Evolutionary conservation across 176 grass and related monocot genomes (phyloP), one percentile per base, ranked within the genome.

Genomic region (Saccharum spontaneum): DNA sequence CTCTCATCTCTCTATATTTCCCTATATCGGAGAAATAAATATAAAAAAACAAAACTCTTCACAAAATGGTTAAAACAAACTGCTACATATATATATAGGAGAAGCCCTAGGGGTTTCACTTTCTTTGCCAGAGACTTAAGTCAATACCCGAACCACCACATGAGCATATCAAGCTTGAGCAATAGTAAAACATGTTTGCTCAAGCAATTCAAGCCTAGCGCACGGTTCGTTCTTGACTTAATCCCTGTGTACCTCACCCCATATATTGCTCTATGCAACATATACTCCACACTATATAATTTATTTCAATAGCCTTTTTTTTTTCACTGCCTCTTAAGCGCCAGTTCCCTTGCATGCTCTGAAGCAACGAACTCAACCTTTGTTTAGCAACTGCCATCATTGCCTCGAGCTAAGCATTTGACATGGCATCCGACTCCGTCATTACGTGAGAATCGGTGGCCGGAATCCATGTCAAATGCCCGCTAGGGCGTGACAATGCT

Each of bases 91-190:
- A 36, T 6, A 73, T 5, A 69, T 67, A 48, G 24, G 54, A 87
- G 69, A 82, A 79, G 68, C 39, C 87, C 69, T 80, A 36, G 87
- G 86, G 78, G 33, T 68, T 45, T 52, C 2, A 37, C 18, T 68
- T 69, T 61, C 31, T 74, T 86, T 57, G 22, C 60, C 26, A 77
- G 92, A 78, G 89, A 77, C 67, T 82, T 22, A 90, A 94, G 92
- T 94, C 92, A 94, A 94, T 91, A 89, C 92, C 92, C 92, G 92
- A 94, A 94, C 92, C 92, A 94, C 89, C 92, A 88, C 88, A 84
- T 39, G 83, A 70, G 85, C 88, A 38, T 79, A 50, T 31, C 83
- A 22, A 66, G 39, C 69, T 57, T 37, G 8, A 50, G 84, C 67
- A 66, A 38, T 55, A 41, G 38, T 66, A 52, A 71, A 48, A 52